Evolutionary conservation across 2,329 filamentous ascomycete genomes (phyloP).

Genomic region (Exserohilum turcica): DNA sequence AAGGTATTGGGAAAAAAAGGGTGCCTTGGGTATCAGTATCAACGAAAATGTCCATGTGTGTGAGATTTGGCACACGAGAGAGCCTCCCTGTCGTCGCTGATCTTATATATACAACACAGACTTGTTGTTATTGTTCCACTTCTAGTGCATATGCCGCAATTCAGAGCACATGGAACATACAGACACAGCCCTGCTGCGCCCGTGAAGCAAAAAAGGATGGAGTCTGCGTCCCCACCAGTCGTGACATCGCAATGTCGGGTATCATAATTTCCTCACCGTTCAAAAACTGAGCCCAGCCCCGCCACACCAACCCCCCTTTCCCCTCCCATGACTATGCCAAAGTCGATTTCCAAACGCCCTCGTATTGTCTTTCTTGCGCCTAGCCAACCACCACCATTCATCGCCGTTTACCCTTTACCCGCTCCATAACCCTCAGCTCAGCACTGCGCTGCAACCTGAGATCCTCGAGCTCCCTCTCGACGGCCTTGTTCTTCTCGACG

Average conservation of each 20-base stretch:
- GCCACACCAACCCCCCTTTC: neutral
- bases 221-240: neutral
- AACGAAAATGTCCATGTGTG: too few species aligned
- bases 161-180: too few species aligned
- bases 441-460: constrained; percentile 52
- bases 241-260: constrained; percentile 15
- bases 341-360: neutral
- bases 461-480: constrained; percentile 52
- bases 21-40: too few species aligned
- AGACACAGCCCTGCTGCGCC: neutral
- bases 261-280: constrained; percentile 3
- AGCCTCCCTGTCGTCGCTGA: too few species aligned
- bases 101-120: too few species aligned
- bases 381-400: neutral
- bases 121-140: too few species aligned
- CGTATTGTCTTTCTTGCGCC: too few species aligned
- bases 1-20: too few species aligned
- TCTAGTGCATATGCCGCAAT: neutral
- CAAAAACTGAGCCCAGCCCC: too few species aligned
- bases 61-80: too few species aligned
- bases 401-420: constrained; percentile 45
- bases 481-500: constrained; percentile 48
- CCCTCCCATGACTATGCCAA: too few species aligned
- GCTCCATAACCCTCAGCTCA: constrained; percentile 53
- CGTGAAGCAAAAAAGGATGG: neutral